Evolutionary conservation across 176 grass and related monocot genomes (phyloP), one percentile per base, ranked within the genome.

Genomic region (Microstegium vimineum): DNA sequence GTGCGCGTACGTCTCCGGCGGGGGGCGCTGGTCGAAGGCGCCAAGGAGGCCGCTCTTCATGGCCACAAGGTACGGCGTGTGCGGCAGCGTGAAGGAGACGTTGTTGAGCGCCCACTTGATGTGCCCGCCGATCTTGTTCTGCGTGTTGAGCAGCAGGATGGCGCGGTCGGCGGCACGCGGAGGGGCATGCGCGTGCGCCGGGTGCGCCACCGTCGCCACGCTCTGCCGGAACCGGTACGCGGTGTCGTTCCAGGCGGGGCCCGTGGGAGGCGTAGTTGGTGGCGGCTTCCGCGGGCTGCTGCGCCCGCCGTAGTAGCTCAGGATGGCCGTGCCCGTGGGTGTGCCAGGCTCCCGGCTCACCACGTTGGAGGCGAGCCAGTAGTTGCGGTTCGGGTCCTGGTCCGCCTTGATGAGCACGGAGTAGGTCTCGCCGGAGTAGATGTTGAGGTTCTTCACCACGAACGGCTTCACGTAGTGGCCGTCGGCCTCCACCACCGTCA

Each of bases 391-490:
- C 2, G 90, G 88, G 74, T 92, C 81, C 66, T 89, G 92, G 77
- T 94, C 75, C 9, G 92, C 92, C 60, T 71, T 97, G 81, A 97
- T 43, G 0, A 97, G 70, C 5, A 97, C 88, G 5, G 92, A 97
- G 81, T 97, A 97, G 14, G 92, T 97, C 90, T 97, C 90, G 5
- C 95, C 95, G 1, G 95, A 97, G 84, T 94, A 97, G 75, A 97
- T 89, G 74, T 89, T 89, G 31, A 94, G 92, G 85, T 92, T 97
- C 83, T 91, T 91, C 18, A 93, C 88, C 13, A 91, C 90, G 49
- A 94, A 92, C 17, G 95, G 95, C 45, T 91, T 86, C 69, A 97
- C 95, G 38, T 97, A 97, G 88, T 97, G 83, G 1, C 95, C 95
- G 46, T 97, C 95, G 0, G 95, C 88, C 84, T 97, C 95, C 4